Evolutionary conservation across 345 rosid species (phyloP), one percentile per base, ranked within the genome.

Genomic region (Nephelium lappaceum): DNA sequence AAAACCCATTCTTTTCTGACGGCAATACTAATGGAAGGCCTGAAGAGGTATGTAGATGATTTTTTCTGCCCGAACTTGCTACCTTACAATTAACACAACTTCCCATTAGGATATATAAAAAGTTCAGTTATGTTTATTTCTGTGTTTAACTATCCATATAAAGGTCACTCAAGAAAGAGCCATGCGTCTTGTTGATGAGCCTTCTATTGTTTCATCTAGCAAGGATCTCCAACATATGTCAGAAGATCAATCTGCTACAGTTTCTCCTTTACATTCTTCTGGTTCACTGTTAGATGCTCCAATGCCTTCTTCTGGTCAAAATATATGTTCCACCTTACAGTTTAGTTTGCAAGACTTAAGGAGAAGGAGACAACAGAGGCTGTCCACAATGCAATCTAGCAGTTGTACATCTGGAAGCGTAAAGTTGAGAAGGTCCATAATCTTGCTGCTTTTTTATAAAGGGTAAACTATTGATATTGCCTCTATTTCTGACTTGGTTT

Each of bases 271-370:
- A 57, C 87, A 81, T 68, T 80, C 88, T 81, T 83, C 87, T 66
- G 79, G 71, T 66, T 69, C 82, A 58, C 65, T 75, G 15, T 49
- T 86, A 69, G 95, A 88, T 87, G 79, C 87, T 79, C 86, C 89
- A 76, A 16, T 78, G 76, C 82, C 80, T 72, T 82, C 85, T 53
- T 81, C 93, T 57, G 83, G 84, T 76, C 89, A 89, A 77, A 86
- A 88, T 77, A 84, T 83, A 73, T 88, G 85, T 82, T 83, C 92
- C 75, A 89, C 88, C 67, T 81, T 91, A 82, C 87, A 93, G 67
- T 96, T 96, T 88, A 87, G 87, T 84, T 87, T 90, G 77, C 84
- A 91, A 81, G 92, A 93, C 73, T 87, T 96, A 51, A 83, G 49
- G 85, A 68, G 81, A 75, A 87, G 88, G 81, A 91, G 98, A 84